These are phyloP conservation scores for Leishmania tarentolae DNA, from an alignment of 208 protist species.

Conservation along the genomic window DNA sequence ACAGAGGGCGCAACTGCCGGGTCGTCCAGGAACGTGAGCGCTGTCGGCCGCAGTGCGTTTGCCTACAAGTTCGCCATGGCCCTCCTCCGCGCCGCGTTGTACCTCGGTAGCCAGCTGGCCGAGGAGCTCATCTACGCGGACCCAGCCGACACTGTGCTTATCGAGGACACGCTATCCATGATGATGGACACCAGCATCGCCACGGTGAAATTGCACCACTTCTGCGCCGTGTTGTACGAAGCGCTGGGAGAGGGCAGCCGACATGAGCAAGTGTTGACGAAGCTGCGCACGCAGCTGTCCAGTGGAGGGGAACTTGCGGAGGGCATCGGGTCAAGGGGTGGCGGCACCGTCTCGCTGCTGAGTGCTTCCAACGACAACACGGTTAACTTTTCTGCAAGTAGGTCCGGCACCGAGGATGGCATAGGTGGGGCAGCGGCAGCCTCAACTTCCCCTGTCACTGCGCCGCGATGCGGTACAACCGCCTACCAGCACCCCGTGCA, in stretches of 20 bases:
- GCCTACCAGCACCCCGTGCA: conserved; percentile 65
- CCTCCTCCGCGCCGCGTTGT: conserved; percentile 75
- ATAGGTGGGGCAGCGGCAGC: not conserved
- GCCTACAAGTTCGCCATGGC: conserved; percentile 62
- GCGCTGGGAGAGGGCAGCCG: conserved; percentile 17
- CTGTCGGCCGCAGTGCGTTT: conserved; percentile 42
- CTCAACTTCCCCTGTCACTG: not conserved
- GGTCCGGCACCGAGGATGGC: not conserved
- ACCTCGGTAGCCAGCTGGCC: conserved; percentile 64
- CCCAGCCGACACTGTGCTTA: conserved; percentile 79
- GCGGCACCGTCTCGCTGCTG: not conserved
- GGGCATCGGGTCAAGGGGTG: not conserved
- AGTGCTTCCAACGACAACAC: not conserved
- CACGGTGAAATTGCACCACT: conserved; percentile 78
- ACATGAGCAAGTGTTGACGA: conserved; percentile 34
- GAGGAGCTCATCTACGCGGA: conserved; percentile 60
- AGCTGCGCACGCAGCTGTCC: conserved; percentile 55
- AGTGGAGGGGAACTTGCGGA: conserved; percentile 5
- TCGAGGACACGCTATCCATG: conserved; percentile 84
- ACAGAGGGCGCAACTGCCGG: not conserved
- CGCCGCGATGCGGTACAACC: conserved; percentile 4
- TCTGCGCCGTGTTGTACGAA: conserved; percentile 55
- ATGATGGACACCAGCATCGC: conserved; percentile 90
- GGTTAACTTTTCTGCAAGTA: not conserved
- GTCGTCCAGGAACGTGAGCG: conserved; percentile 3